phyloP scores from a whole-genome alignment of 164 flowering plant genomes.

The Vitis rupestris region DNA sequence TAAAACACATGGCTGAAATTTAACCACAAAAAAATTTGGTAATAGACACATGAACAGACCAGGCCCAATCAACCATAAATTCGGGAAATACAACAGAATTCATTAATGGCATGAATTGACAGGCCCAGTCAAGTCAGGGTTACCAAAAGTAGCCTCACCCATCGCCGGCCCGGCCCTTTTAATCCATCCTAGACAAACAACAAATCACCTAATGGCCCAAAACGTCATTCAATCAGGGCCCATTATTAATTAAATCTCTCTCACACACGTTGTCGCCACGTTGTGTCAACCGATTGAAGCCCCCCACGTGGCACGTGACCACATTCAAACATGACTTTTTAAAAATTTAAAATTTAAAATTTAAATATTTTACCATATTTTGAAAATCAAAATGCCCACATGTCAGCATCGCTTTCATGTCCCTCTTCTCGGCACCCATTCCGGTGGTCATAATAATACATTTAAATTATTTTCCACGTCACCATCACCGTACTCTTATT shows the following conservation, averaged over 20 bases:
- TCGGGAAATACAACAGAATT: no score
- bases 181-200: no score
- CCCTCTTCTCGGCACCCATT: constrained; percentile 17
- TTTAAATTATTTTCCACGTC: constrained; percentile 9
- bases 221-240: background rate
- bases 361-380: background rate
- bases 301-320: constrained; percentile 23
- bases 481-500: constrained; percentile 2
- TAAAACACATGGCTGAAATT: no score
- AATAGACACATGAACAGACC: no score
- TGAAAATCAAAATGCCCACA: background rate
- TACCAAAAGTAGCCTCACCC: background rate
- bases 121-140: background rate
- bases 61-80: background rate
- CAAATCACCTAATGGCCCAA: background rate
- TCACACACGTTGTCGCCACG: constrained; percentile 6
- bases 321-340: background rate
- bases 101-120: no score
- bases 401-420: constrained; percentile 14
- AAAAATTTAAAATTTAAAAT: background rate
- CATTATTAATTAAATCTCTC: background rate
- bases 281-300: constrained; percentile 3
- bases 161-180: background rate
- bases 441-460: background rate
- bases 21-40: no score